Evolutionary conservation across 495 filamentous ascomycete species (phyloP), one percentile per base, ranked within the genome.

Genomic region (Penicillium bialowiezense): DNA sequence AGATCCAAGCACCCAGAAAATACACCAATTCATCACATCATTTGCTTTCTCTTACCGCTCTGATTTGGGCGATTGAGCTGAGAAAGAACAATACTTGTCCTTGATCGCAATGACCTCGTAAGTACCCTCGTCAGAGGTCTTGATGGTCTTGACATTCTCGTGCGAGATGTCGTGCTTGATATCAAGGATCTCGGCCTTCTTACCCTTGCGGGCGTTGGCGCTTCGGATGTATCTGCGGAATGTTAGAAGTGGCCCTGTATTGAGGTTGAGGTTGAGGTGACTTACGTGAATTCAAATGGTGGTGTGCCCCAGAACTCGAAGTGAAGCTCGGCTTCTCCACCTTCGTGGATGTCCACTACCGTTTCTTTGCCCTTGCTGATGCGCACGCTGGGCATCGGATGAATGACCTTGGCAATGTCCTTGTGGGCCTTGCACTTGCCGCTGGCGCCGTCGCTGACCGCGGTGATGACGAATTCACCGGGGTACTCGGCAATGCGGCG

Each of bases 71-170:
- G 67, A 71, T 52, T 84, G 78, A 43, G 80, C 89, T 21, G 88
- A 87, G 63, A 92, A 91, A 3, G 88, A 80, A 66, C 93, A 98
- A 67, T 79, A 93, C 58, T 81, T 82, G 64, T 98, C 93, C 76
- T 90, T 91, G 66, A 98, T 95, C 5, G 89, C 84, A 43, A 96
- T 86, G 10, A 97, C 95, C 71, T 98, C 93, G 54, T 98, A 98
- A 41, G 89, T 95, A 21, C 93, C 93, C 73, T 97, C 93, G 60
- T 95, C 88, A 35, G 83, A 89, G 12, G 89, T 91, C 60, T 79
- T 80, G 52, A 96, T 80, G 17, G 82, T 84, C 72, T 91, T 89
- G 53, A 73, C 84, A 60, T 89, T 79, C 51, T 90, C 89, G 50
- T 91, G 77, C 18, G 86, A 91, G 6, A 86, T 81, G 48, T 93